Evolutionary conservation across 768 basidiomycete genomes (phyloP), one percentile per base, ranked within the genome.

Genomic region (Hypsizygus marmoreus): DNA sequence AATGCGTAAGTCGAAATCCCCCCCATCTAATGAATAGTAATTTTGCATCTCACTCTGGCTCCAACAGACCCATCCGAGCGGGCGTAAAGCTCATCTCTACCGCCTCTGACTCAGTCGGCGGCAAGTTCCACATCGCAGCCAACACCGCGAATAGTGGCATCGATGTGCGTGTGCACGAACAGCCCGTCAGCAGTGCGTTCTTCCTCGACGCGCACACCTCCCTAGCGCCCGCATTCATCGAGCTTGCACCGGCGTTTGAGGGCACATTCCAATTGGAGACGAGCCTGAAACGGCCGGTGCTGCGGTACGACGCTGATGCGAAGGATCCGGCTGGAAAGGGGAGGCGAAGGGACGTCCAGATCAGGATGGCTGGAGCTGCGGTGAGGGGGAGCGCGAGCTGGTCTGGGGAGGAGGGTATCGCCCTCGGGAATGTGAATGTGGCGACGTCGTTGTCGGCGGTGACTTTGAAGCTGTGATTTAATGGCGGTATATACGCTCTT

Each of bases 1-100:
- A 75, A 80, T 41, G 70, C 67, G 80, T 79, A 56, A 19, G 71
- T 56, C n/a, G n/a, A n/a, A n/a, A n/a, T n/a, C n/a, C n/a, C n/a
- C n/a, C n/a, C n/a, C n/a, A n/a, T n/a, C n/a, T n/a, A n/a, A n/a
- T n/a, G n/a, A n/a, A n/a, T n/a, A n/a, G n/a, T n/a, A n/a, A n/a
- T n/a, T n/a, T n/a, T n/a, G n/a, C n/a, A n/a, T n/a, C n/a, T n/a
- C n/a, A n/a, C n/a, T n/a, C n/a, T n/a, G n/a, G n/a, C 22, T 37
- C 14, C 25, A 24, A 2, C 25, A 58, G 56, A 13, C 20, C 6
- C 3, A 45, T 58, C 22, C 43, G 29, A 22, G 42, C 37, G 6
- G 25, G 9, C 4, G 22, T 54, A 11, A n/a, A 22, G 5, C 54
- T 60, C 7, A 38, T 45, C 19, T 50, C 53, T 4, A 26, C 40